Evolutionary conservation across 1,139 yeast genomes (phyloP).

Genomic region (Casaregolazyma suthepensis): DNA sequence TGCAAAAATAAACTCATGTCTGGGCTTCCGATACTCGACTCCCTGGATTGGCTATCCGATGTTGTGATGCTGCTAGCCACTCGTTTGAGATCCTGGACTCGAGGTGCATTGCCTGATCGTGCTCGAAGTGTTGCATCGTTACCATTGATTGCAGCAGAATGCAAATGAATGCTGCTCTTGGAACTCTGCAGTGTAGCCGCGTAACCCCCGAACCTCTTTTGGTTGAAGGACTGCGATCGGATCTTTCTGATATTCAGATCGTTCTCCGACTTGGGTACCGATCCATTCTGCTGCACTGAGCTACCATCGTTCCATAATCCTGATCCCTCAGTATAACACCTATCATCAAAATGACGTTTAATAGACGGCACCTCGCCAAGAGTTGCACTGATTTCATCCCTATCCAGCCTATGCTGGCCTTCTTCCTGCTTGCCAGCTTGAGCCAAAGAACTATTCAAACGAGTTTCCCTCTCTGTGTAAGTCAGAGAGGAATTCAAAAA

Average conservation of each 20-base stretch:
- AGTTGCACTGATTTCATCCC: not conserved
- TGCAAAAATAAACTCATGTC: conserved; percentile 4
- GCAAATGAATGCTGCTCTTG: conserved; percentile 4
- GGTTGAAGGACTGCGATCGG: conserved; percentile 5
- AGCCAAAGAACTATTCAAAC: not conserved
- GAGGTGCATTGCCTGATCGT: conserved; percentile 1
- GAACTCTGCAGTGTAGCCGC: conserved; percentile 13
- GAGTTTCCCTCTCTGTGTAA: not conserved
- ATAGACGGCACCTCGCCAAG: not conserved
- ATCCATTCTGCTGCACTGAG: not conserved
- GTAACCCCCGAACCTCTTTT: conserved; percentile 7
- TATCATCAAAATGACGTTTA: not conserved
- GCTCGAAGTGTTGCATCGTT: not conserved
- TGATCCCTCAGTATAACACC: not conserved
- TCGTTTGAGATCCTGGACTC: conserved; percentile 7
- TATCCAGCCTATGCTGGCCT: not conserved
- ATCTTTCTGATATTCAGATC: conserved; percentile 2
- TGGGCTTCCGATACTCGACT: not conserved
- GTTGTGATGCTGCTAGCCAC: conserved; percentile 1
- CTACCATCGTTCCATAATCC: not conserved
- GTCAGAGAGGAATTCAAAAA: not conserved
- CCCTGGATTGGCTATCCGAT: not conserved
- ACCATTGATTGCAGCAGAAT: not conserved
- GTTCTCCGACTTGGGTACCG: not conserved
- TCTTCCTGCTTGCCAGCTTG: not conserved